These are phyloP conservation scores for Oropetium thomaeum DNA, from an alignment of 176 grass and related monocot genomes.

Conservation along the genomic window DNA sequence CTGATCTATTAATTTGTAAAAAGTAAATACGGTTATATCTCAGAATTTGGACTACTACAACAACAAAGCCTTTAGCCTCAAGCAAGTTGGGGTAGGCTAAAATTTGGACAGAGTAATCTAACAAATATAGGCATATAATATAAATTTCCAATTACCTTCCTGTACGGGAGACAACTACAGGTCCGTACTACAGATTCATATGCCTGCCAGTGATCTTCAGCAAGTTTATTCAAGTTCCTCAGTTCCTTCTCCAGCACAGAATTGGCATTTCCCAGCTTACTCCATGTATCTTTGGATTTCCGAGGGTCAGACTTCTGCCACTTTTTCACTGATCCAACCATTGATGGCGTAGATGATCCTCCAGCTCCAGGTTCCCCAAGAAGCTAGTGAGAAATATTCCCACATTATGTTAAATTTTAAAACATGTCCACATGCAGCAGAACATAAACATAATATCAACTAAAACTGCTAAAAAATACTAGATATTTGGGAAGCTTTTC, in stretches of 20 bases:
- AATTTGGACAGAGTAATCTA: slow-evolving; percentile 18
- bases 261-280: slow-evolving; percentile 64
- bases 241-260: slow-evolving; percentile 66
- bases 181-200: slow-evolving; percentile 53
- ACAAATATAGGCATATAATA: slow-evolving; percentile 4
- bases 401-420: slow-evolving; percentile 17
- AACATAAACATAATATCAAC: slow-evolving; percentile 4
- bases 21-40: no score
- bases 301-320: slow-evolving; percentile 84
- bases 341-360: slow-evolving; percentile 93
- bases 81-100: no score
- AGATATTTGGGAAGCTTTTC: neutral
- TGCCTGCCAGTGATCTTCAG: slow-evolving; percentile 49
- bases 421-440: neutral
- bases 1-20: slow-evolving; percentile 24
- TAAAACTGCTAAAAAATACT: neutral
- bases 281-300: slow-evolving; percentile 77
- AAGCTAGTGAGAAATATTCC: slow-evolving; percentile 52
- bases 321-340: slow-evolving; percentile 86
- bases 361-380: slow-evolving; percentile 90
- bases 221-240: slow-evolving; percentile 60
- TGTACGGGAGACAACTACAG: slow-evolving; percentile 49
- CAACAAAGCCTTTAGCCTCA: no score
- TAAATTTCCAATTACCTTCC: slow-evolving; percentile 50
- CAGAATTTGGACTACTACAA: no score